These are phyloP conservation scores for Arthrobotrys conoides DNA, from an alignment of 2,329 filamentous ascomycete species.

Conservation along the genomic window DNA sequence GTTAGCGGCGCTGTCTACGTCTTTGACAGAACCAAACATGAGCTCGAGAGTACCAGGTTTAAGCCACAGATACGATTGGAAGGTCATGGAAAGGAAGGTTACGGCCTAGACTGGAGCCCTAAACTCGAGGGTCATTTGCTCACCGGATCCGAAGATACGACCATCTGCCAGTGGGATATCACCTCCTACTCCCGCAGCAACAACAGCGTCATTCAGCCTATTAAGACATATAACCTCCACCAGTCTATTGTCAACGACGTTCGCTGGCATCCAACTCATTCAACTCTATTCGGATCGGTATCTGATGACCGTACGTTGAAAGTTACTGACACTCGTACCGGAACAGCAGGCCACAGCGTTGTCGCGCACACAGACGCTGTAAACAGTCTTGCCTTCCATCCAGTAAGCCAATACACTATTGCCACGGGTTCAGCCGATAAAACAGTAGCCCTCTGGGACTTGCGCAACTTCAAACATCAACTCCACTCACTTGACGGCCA, in stretches of 20 bases:
- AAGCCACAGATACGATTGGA: conserved; percentile 87
- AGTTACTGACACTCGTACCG: conserved; percentile 85
- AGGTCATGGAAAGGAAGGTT: conserved; percentile 90
- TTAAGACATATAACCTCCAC: conserved; percentile 83
- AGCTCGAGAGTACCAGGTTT: conserved; percentile 76
- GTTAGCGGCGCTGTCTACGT: conserved; percentile 89
- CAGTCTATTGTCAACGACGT: conserved; percentile 95
- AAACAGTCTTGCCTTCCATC: conserved; percentile 96
- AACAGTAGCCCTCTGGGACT: conserved; percentile 93
- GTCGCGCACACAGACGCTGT: conserved; percentile 88
- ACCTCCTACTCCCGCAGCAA: conserved; percentile 80
- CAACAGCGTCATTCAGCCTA: conserved; percentile 79
- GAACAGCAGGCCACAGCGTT: conserved; percentile 74
- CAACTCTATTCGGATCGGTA: conserved; percentile 88
- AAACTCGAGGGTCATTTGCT: conserved; percentile 84
- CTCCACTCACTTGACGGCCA: conserved; percentile 92
- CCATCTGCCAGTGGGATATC: conserved; percentile 93
- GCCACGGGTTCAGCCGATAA: conserved; percentile 96
- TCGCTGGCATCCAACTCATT: conserved; percentile 90
- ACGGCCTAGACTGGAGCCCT: conserved; percentile 92
- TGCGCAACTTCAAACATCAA: conserved; percentile 90
- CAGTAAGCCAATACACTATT: conserved; percentile 87
- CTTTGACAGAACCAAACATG: conserved; percentile 96
- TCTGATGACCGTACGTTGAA: conserved; percentile 96
- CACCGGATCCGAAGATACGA: conserved; percentile 91